These are phyloP conservation scores for Lenwebbia sp. DNA, from an alignment of 345 rosid species.

Conservation along the genomic window DNA sequence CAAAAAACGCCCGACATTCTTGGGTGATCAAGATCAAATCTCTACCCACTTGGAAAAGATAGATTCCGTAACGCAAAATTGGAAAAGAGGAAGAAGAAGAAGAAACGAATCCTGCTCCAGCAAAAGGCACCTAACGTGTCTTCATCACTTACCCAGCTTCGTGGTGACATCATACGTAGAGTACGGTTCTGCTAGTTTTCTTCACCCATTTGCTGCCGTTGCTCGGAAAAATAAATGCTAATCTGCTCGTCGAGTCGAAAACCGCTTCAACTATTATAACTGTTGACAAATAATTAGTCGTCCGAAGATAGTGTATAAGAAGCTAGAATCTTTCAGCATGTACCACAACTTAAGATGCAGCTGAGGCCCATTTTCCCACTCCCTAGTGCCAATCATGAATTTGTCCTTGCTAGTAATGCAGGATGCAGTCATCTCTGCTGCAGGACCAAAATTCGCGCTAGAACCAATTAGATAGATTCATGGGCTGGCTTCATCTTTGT, in stretches of 20 bases:
- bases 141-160: not conserved
- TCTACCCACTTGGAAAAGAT: not conserved
- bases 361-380: not conserved
- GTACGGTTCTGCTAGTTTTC: not conserved
- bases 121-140: not conserved
- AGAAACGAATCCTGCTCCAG: not conserved
- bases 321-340: not conserved
- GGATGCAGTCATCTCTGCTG: not conserved
- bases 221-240: not conserved
- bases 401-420: not conserved
- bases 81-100: not conserved
- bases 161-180: not conserved
- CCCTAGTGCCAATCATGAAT: not conserved
- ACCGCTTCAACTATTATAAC: not conserved
- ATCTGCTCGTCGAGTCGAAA: not conserved
- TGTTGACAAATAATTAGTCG: not conserved
- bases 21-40: too few species aligned
- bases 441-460: not conserved
- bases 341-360: not conserved
- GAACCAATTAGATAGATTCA: not conserved
- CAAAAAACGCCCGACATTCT: too few species aligned
- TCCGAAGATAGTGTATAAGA: not conserved
- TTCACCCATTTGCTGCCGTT: not conserved
- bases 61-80: not conserved
- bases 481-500: constrained; percentile 28